phyloP scores from a whole-genome alignment of 202 grass and related monocot genomes.

The Zoysia matrella region DNA sequence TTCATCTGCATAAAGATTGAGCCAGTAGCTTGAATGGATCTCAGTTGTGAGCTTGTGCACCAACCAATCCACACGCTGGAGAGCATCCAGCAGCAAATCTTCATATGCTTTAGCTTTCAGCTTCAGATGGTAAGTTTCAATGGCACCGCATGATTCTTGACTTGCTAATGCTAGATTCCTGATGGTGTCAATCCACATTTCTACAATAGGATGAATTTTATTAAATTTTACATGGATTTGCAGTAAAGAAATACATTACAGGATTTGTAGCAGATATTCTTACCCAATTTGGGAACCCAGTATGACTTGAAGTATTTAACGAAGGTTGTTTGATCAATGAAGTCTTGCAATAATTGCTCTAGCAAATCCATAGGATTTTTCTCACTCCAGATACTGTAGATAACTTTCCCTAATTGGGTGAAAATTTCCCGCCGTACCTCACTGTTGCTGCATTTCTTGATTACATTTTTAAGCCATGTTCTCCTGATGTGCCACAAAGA shows the following conservation, averaged over 20 bases:
- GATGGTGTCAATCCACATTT: slow-evolving; percentile 85
- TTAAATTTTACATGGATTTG: slow-evolving; percentile 22
- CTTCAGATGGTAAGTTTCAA: slow-evolving; percentile 92
- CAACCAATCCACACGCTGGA: slow-evolving; percentile 89
- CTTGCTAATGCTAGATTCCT: slow-evolving; percentile 75
- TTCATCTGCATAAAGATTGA: slow-evolving; percentile 81
- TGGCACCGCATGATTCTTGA: slow-evolving; percentile 74
- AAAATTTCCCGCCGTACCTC: slow-evolving; percentile 78
- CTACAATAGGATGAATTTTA: slow-evolving; percentile 49
- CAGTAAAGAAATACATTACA: neutral
- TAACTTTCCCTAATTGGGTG: slow-evolving; percentile 64
- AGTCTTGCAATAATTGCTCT: slow-evolving; percentile 83
- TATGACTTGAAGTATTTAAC: slow-evolving; percentile 91
- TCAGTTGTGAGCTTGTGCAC: slow-evolving; percentile 94
- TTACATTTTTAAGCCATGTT: slow-evolving; percentile 88
- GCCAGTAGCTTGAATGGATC: slow-evolving; percentile 91
- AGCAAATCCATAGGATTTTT: slow-evolving; percentile 68
- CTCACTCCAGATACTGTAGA: slow-evolving; percentile 74
- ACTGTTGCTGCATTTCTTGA: slow-evolving; percentile 75
- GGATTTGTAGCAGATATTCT: slow-evolving; percentile 27
- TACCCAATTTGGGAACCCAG: slow-evolving; percentile 98
- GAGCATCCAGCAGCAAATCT: slow-evolving; percentile 76
- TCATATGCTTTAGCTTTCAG: slow-evolving; percentile 88
- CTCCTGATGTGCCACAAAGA: slow-evolving; percentile 83
- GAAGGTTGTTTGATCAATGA: slow-evolving; percentile 82